These are phyloP conservation scores for Trichosanthes cucumerina DNA, from an alignment of 306 rosid species.

Conservation along the genomic window DNA sequence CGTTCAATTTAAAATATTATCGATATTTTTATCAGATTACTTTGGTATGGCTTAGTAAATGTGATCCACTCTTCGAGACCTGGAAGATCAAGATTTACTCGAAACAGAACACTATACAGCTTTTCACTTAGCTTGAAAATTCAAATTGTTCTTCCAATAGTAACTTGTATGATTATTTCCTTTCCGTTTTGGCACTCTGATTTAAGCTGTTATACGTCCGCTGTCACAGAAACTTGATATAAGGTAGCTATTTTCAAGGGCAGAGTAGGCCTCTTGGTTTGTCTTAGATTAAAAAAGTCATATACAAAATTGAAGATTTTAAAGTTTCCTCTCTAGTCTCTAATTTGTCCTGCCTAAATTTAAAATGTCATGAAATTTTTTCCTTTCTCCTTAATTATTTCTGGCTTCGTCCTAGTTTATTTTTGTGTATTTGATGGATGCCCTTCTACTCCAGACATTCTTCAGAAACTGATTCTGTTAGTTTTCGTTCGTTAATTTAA, in stretches of 20 bases:
- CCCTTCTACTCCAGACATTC: not conserved
- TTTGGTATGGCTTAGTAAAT: not conserved
- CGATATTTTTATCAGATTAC: not conserved
- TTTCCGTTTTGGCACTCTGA: not conserved
- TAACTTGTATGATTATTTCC: not conserved
- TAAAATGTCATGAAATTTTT: no score
- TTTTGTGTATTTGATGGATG: not conserved
- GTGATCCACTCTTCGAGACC: not conserved
- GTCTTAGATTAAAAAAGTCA: no score
- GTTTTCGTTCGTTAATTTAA: not conserved
- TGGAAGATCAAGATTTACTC: not conserved
- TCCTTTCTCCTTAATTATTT: no score
- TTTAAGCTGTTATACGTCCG: not conserved
- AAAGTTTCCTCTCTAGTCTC: not conserved
- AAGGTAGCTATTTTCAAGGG: not conserved
- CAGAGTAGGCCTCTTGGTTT: not conserved
- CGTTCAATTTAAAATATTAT: not conserved
- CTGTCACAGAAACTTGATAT: no score
- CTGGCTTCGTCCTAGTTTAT: not conserved
- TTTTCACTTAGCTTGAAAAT: not conserved
- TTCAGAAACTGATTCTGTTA: conserved; percentile 15
- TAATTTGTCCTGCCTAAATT: not conserved
- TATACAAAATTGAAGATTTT: no score
- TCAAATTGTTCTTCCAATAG: not conserved
- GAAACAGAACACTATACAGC: not conserved